Evolutionary conservation across 768 basidiomycete species (phyloP).

Genomic region (Phaeotremella skinneri): DNA sequence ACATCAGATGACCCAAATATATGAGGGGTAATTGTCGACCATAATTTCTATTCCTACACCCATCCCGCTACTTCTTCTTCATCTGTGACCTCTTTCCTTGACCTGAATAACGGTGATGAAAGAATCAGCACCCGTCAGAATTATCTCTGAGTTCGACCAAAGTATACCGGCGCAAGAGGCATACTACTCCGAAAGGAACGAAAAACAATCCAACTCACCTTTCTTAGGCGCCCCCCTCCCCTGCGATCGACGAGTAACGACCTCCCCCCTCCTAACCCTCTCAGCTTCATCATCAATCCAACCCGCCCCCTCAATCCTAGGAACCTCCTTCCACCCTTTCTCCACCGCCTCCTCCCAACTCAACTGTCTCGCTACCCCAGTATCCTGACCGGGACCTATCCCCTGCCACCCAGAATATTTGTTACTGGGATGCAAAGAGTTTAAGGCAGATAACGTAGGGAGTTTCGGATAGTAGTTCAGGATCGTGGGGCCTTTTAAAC

Average conservation of each 20-base stretch:
- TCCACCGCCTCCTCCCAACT: conserved; percentile 8
- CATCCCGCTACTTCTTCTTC: conserved; percentile 36
- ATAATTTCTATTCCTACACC: not conserved
- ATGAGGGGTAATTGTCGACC: too few species aligned
- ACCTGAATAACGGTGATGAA: conserved; percentile 20
- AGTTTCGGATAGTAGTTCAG: conserved; percentile 59
- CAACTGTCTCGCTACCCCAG: conserved; percentile 9
- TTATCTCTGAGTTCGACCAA: not conserved
- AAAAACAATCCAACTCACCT: conserved; percentile 30
- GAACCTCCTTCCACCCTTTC: conserved; percentile 28
- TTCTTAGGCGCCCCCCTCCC: conserved; percentile 50
- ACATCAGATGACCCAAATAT: not conserved
- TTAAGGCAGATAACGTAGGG: conserved; percentile 12
- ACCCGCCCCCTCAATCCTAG: conserved; percentile 27
- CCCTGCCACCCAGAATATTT: conserved; percentile 1
- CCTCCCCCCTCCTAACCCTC: conserved; percentile 31
- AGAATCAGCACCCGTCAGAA: conserved; percentile 3
- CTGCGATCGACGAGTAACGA: conserved; percentile 25
- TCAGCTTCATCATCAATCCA: conserved; percentile 46
- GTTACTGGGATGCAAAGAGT: conserved; percentile 8
- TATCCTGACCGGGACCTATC: conserved; percentile 13
- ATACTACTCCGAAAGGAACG: not conserved
- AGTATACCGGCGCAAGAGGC: not conserved
- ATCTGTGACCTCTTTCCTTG: conserved; percentile 48
- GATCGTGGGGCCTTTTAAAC: conserved; percentile 83